A percentile compares a stretch with the other conserved stretches of the same genome.
Conservation (phyloP, 176 grass and related monocot genomes). For the Oryza australiensis region DNA sequence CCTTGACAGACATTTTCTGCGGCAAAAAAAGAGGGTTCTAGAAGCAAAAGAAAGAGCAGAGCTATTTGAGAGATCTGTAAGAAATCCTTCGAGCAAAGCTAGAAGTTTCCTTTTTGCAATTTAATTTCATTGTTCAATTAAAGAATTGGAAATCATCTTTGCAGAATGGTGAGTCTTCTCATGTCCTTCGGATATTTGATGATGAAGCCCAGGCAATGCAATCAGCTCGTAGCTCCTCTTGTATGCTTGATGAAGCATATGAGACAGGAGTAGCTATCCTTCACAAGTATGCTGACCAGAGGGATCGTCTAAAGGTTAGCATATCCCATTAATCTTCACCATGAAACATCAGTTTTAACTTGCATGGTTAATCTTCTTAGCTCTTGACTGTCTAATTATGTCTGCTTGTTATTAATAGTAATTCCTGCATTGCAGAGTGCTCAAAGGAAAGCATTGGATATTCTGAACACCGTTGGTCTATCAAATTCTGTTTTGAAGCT, state of each 20-base stretch:
- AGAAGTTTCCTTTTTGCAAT: conserved; percentile 10
- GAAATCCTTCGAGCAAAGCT: conserved; percentile 34
- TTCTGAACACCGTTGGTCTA: conserved; percentile 89
- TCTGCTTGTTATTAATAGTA: conserved; percentile 5
- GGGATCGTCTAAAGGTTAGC: conserved; percentile 85
- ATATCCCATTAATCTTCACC: background rate
- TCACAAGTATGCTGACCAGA: conserved; percentile 84
- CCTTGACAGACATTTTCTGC: conserved; percentile 67
- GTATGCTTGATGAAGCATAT: conserved; percentile 86
- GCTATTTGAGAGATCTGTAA: conserved; percentile 81
- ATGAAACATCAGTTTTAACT: background rate
- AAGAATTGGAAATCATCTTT: conserved; percentile 21
- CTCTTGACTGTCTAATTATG: background rate
- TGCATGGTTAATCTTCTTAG: background rate
- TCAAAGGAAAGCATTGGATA: conserved; percentile 95
- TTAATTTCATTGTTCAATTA: background rate
- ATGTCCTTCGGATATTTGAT: conserved; percentile 88
- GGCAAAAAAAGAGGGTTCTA: conserved; percentile 69
- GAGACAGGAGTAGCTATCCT: conserved; percentile 85
- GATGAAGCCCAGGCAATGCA: conserved; percentile 91
- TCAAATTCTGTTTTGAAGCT: conserved; percentile 91
- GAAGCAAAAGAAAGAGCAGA: conserved; percentile 90
- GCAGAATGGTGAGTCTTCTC: conserved; percentile 90
- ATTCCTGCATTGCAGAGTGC: conserved; percentile 59
- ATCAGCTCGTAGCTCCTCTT: conserved; percentile 74